Base-by-base conservation (phyloP, 192 early-diverging fungal genomes). In the Geranomyces variabilis region DNA sequence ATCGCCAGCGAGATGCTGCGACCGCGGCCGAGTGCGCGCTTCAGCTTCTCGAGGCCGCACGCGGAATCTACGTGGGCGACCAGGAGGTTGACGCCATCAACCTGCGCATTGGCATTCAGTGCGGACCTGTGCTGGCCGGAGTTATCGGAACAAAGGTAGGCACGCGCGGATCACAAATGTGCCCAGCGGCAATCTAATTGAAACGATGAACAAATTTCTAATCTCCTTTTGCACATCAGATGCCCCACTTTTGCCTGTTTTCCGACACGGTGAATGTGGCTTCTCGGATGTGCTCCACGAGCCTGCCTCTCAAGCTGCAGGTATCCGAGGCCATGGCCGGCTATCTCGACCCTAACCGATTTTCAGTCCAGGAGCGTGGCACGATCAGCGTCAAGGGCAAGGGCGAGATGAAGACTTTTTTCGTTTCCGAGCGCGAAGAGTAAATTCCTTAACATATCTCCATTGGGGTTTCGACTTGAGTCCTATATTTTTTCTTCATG, bases 231-330 rank as follows among this genome's bases (percentile, higher is more conserved):
- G 5, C 36, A 41, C 36, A 7, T 41, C 10, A 41, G 57, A 81
- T 81, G 80, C 80, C 80, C 8, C 70, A 76, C 41, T 81, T 77
- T 65, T 80, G 78, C 65, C 53, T 82, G 28, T 82, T 79, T 60
- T 74, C 79, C 44, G 76, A 82, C 62, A 81, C 81, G 14, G 75
- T 77, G 53, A 80, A 78, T 48, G 64, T 71, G 15, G 78, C 78
- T 3, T 74, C 67, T 17, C 61, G 77, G n/a, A 81, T 82, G 79
- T 79, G 80, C 61, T 76, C 73, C 1, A 76, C 72, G 22, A 67
- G 64, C 47, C 13, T 64, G 66, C 41, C 63, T 0, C 48, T 47
- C 19, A 75, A 74, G 34, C 53, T 81, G 5, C 80, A 81, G 53
- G 49, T 81, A 19, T 66, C 70, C 14, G 74, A 70, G 36, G 60